These are phyloP conservation scores for Botrytis elliptica DNA, from an alignment of 2,329 filamentous ascomycete species.

Conservation along the genomic window DNA sequence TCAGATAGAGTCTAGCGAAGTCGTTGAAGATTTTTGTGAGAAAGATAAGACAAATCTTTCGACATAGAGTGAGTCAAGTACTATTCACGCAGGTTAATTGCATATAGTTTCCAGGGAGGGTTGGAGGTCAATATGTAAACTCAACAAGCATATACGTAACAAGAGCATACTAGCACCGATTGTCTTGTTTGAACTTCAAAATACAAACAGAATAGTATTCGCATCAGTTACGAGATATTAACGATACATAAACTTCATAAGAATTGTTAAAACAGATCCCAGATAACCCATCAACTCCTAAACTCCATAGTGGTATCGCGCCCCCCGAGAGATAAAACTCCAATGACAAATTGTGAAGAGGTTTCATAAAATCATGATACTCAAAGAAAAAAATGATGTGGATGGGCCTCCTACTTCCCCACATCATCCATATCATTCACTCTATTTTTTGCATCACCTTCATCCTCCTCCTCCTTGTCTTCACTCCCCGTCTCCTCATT, in stretches of 20 bases:
- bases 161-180: neutral
- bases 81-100: neutral
- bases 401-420: neutral
- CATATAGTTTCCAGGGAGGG: neutral
- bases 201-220: rapidly evolving
- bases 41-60: neutral
- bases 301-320: neutral
- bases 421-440: neutral
- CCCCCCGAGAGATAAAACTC: rapidly evolving
- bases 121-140: neutral
- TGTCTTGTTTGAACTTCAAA: no score
- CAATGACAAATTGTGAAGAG: neutral
- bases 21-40: neutral
- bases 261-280: neutral
- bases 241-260: neutral
- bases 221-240: neutral
- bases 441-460: neutral
- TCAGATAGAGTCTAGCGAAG: neutral
- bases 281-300: neutral
- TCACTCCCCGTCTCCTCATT: neutral
- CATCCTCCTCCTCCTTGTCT: neutral
- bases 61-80: neutral
- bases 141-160: neutral
- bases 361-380: neutral
- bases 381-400: neutral